phyloP scores from a whole-genome alignment of 495 filamentous ascomycete species.

The Penicillium roqueforti region DNA sequence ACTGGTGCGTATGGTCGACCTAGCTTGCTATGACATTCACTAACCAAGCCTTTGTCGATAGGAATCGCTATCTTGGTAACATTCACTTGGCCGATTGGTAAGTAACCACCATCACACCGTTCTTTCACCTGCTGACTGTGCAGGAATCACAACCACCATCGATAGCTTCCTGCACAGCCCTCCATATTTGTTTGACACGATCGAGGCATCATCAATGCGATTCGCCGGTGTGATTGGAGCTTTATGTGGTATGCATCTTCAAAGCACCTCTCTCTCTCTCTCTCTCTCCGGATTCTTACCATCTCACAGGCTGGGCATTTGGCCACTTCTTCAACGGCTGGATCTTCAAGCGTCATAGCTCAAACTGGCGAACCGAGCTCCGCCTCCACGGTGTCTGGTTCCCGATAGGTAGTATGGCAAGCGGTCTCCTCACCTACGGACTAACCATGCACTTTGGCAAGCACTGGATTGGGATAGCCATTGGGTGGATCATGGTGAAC shows the following conservation, averaged over 20 bases:
- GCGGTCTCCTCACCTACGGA: slow-evolving; percentile 34
- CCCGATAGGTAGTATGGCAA: slow-evolving; percentile 29
- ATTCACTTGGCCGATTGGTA: slow-evolving; percentile 41
- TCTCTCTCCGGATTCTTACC: not conserved
- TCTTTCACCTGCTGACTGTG: not conserved
- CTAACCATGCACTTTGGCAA: slow-evolving; percentile 33
- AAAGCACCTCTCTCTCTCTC: too few species aligned
- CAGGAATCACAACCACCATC: slow-evolving; percentile 39
- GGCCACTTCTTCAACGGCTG: slow-evolving; percentile 37
- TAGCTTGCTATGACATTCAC: not conserved
- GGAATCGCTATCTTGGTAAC: slow-evolving; percentile 31
- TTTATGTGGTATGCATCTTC: slow-evolving; percentile 30
- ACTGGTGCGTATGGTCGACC: slow-evolving; percentile 15
- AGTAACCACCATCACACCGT: not conserved
- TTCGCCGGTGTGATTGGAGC: slow-evolving; percentile 38
- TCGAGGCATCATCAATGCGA: slow-evolving; percentile 36
- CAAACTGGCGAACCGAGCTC: slow-evolving; percentile 28
- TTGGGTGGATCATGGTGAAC: slow-evolving; percentile 42
- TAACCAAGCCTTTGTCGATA: not conserved
- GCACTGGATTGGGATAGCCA: slow-evolving; percentile 38
- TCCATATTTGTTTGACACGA: slow-evolving; percentile 35
- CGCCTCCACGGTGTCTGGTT: slow-evolving; percentile 39
- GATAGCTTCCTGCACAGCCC: slow-evolving; percentile 36
- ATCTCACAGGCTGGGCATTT: slow-evolving; percentile 25
- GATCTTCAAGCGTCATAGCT: slow-evolving; percentile 30